Evolutionary conservation across 148 eudicot genomes (phyloP).

Genomic region (Amaranthus hypochondriacus): DNA sequence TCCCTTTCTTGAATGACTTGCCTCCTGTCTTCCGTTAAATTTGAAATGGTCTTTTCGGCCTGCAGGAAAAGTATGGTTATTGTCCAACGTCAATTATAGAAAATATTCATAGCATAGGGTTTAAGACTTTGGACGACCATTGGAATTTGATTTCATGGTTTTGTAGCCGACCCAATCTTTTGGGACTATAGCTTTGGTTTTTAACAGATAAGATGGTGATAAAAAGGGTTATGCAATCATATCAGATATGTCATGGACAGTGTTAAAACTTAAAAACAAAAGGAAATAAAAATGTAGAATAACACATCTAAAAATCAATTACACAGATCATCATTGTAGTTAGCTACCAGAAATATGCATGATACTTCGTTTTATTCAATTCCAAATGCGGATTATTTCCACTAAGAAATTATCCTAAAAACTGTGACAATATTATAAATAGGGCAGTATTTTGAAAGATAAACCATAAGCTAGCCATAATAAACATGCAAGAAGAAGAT

Average conservation of each 20-base stretch:
- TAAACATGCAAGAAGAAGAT: background rate
- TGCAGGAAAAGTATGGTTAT: conserved; percentile 21
- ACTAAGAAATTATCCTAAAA: too few species aligned
- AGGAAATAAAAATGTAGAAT: background rate
- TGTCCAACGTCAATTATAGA: background rate
- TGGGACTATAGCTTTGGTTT: too few species aligned
- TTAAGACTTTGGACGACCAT: background rate
- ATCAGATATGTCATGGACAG: background rate
- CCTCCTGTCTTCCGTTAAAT: conserved; percentile 63
- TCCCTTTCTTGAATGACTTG: conserved; percentile 49
- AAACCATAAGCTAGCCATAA: background rate
- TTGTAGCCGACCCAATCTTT: too few species aligned
- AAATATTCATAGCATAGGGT: background rate
- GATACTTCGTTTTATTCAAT: background rate
- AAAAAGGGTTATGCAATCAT: background rate
- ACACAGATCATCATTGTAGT: background rate
- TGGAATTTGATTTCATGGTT: too few species aligned
- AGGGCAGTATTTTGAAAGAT: background rate
- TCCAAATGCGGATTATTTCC: background rate
- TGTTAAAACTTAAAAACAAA: background rate
- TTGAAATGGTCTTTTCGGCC: conserved; percentile 62
- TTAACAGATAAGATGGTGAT: too few species aligned
- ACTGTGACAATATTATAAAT: background rate
- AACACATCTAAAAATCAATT: background rate
- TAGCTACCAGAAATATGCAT: background rate